Conservation (phyloP, 305 asterid genomes). For the Fraxinus sp. region DNA sequence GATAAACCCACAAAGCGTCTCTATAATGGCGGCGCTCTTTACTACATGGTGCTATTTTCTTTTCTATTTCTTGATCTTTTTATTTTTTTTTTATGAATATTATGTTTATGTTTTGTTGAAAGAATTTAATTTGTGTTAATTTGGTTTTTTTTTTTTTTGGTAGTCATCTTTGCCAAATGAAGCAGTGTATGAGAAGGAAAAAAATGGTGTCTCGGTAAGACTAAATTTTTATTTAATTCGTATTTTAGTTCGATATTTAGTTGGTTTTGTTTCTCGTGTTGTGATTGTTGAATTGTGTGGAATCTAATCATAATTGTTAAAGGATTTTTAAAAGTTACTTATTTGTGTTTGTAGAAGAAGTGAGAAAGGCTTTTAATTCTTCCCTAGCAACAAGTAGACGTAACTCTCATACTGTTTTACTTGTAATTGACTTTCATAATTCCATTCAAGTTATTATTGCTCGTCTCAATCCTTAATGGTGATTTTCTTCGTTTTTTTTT, state of each 20-base stretch:
- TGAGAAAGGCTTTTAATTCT: neutral
- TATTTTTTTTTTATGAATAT: neutral
- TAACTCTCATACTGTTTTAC: neutral
- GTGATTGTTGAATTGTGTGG: neutral
- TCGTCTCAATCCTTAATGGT: neutral
- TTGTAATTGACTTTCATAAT: neutral
- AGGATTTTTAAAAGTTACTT: neutral
- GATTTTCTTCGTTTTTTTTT: neutral
- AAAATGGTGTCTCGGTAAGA: constrained; percentile 60
- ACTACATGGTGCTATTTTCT: constrained; percentile 51
- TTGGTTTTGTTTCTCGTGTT: neutral
- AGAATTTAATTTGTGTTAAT: neutral
- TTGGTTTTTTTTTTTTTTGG: neutral
- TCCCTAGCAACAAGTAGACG: neutral
- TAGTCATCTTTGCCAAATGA: constrained; percentile 73
- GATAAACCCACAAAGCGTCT: constrained; percentile 62
- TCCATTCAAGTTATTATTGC: neutral
- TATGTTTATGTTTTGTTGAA: neutral
- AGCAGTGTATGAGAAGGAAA: constrained; percentile 73
- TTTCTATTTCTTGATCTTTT: neutral
- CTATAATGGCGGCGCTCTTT: constrained; percentile 56
- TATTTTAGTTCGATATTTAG: neutral
- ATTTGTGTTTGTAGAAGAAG: neutral
- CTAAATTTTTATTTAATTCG: too few species aligned
- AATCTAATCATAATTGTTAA: neutral